Evolutionary conservation across 371 early-diverging fungal species (phyloP), one percentile per base, ranked within the genome.

Genomic region (Mucor racemosus): DNA sequence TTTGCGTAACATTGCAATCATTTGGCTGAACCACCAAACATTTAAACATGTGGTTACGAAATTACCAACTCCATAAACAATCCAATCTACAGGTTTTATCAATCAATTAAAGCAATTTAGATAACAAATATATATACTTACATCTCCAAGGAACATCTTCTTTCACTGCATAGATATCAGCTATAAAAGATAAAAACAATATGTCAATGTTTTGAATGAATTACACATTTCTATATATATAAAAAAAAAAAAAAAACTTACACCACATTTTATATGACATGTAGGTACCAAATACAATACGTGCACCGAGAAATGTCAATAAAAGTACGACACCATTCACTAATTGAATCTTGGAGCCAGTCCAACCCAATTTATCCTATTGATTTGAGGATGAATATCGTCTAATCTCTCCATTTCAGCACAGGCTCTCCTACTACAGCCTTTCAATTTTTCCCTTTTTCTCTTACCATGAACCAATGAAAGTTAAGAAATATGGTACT

Each of bases 401-500:
- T 10, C 26, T 3, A 21, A 13, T 13, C 11, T 5, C 26, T 31
- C 21, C 31, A n/a, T n/a, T n/a, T n/a, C n/a, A n/a, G n/a, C n/a
- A n/a, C n/a, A n/a, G n/a, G n/a, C n/a, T n/a, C n/a, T n/a, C n/a
- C n/a, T n/a, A n/a, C n/a, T n/a, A n/a, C n/a, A n/a, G n/a, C n/a
- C n/a, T n/a, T 50, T 8, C 26, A 50, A 21, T 11, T 48, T 31
- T 11, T 17, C 11, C 41, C 50, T 58, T 13, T 33, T 26, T 15
- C 39, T 35, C 31, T 66, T 81, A 84, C 86, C 88, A 92, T 86
- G 76, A 94, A 95, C 96, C 95, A 97, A 83, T 96, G 91, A 67
- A 92, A 84, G 79, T 97, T 96, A 54, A 97, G 86, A 73, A 97
- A 96, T 8, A 94, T 91, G 1, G 97, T 97, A 68, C 91, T 92